phyloP scores from a whole-genome alignment of 2,329 filamentous ascomycete genomes.

The Fusarium udum region DNA sequence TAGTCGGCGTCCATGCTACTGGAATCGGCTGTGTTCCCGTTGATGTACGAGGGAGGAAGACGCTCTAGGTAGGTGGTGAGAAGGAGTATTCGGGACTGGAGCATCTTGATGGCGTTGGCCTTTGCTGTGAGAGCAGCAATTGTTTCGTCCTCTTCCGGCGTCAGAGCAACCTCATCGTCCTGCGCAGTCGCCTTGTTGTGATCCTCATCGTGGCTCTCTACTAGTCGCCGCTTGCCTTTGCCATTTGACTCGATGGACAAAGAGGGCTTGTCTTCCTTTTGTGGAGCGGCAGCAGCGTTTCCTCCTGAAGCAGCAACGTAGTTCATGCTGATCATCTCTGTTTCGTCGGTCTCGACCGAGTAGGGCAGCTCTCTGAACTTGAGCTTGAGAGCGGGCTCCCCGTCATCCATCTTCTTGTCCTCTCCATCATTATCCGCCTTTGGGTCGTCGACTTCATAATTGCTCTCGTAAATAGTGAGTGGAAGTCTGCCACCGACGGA shows the following conservation, averaged over 20 bases:
- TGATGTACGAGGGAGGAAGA: conserved; percentile 73
- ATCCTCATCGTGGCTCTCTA: conserved; percentile 46
- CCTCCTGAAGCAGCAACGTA: conserved; percentile 87
- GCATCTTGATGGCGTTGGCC: conserved; percentile 92
- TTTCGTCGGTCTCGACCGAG: conserved; percentile 90
- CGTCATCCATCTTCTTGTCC: conserved; percentile 78
- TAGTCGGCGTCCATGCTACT: conserved; percentile 49
- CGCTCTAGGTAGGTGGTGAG: conserved; percentile 80
- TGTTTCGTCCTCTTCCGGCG: conserved; percentile 68
- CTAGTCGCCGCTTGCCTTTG: conserved; percentile 61
- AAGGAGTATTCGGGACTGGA: conserved; percentile 79
- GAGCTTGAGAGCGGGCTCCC: conserved; percentile 65
- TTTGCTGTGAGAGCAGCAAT: conserved; percentile 80
- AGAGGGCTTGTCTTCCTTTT: conserved; percentile 54
- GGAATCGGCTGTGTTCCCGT: conserved; percentile 55
- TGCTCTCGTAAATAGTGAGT: conserved; percentile 89
- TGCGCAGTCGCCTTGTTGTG: conserved; percentile 37
- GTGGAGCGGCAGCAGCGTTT: conserved; percentile 72
- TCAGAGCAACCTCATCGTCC: conserved; percentile 57
- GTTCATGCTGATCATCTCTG: conserved; percentile 97
- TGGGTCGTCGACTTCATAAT: conserved; percentile 74
- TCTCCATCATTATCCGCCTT: conserved; percentile 61
- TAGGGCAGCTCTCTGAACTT: conserved; percentile 87
- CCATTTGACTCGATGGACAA: conserved; percentile 58
- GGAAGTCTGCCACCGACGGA: conserved; percentile 82